Evolutionary conservation across 23 red algal genomes (phyloP), one percentile per base, ranked within the genome.

Genomic region (Gracilariopsis chorda): DNA sequence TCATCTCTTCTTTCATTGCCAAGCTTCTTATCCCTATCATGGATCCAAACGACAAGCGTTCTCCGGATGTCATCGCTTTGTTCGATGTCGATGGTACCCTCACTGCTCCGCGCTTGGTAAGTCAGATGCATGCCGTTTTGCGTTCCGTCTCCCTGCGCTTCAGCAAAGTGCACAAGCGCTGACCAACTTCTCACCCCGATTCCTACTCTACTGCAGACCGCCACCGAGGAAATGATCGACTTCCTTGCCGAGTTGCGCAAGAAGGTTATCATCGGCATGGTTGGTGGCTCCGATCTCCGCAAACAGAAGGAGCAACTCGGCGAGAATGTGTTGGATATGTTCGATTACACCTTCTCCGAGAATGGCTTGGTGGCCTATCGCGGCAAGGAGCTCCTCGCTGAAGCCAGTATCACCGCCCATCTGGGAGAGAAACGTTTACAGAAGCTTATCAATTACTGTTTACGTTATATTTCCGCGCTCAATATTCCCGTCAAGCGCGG

Each of bases 1-100:
- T n/a, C n/a, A n/a, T n/a, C n/a, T n/a, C n/a, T n/a, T n/a, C n/a
- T n/a, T n/a, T n/a, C n/a, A n/a, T n/a, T n/a, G n/a, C n/a, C n/a
- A n/a, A n/a, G n/a, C n/a, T n/a, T n/a, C n/a, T n/a, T n/a, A n/a
- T n/a, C n/a, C n/a, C n/a, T n/a, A n/a, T 32, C 2, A 89, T 89
- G 85, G 69, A 89, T 75, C 33, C 30, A 21, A 40, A 30, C 14
- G 92, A 84, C 52, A 42, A 42, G 49, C 86, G 84, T 23, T 36
- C 48, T 16, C 62, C 30, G 21, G 64, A 95, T 63, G 79, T 86
- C n/a, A 94, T 99, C 40, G 97, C 90, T 14, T 78, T 99, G 27
- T 99, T 99, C 67, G 97, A 99, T 45, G 97, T 99, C 65, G 97
- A 99, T 80, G 97, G 97, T 29, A 99, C 97, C 23, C 93, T 99